Evolutionary conservation across 2,329 filamentous ascomycete species (phyloP), one percentile per base, ranked within the genome.

Genomic region (Epichloe uncinata): DNA sequence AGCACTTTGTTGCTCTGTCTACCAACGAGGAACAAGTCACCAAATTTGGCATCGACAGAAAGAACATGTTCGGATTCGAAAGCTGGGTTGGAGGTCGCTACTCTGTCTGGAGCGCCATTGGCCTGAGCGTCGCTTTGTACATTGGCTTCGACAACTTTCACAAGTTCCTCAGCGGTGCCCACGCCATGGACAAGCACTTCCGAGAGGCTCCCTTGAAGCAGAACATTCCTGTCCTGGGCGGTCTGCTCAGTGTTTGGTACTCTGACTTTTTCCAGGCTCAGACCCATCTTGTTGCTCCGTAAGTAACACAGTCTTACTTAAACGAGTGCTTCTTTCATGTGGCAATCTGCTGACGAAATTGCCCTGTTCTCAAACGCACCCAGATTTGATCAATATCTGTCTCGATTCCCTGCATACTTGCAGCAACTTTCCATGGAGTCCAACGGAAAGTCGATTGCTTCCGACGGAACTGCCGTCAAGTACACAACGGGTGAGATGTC

Each of bases 341-440:
- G 37, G 37, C 12, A 22, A 9, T 40, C 26, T 11, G 43, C 9
- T 8, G 8, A 26, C 7, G 16, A 11, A 9, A 4, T n/a, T 12
- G 13, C 20, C 15, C 5, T 15, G 36, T 13, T 20, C 51, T 55
- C 46, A 58, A 48, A 48, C 38, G 9, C 26, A 12, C 46, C 42
- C 56, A 88, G 84, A 51, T 98, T 97, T 69, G 93, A 98, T 73
- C 93, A 98, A 73, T 98, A 98, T 74, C 84, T 98, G 58, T 89
- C 96, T 79, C 87, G 93, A 59, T 97, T 98, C 84, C 90, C 93
- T 37, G 93, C 93, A 60, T 98, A 98, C 74, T 85, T 98, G 50
- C 93, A 98, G 74, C 93, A 98, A 73, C 78, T 98, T 53, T 97
- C 91, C 54, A 98, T 98, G 93, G 93, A 98, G 77, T 97, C 91